phyloP scores from a whole-genome alignment of 73 alveolate genomes.

The Paramecium sonneborni region DNA sequence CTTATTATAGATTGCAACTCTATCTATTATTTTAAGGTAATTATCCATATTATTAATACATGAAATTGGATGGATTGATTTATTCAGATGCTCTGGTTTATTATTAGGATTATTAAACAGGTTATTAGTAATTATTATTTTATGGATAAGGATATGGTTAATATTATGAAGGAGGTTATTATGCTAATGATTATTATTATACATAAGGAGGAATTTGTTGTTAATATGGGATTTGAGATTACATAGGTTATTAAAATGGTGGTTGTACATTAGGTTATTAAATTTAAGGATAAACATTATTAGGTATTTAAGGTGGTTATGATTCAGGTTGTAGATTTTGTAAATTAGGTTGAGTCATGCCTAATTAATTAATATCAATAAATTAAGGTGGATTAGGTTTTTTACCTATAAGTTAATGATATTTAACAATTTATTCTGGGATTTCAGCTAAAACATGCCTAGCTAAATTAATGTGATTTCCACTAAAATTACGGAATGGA shows the following conservation, averaged over 20 bases:
- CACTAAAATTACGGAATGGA: conserved; percentile 79
- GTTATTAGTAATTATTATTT: background rate
- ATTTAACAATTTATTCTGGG: conserved; percentile 88
- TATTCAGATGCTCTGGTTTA: background rate
- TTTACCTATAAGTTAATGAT: conserved; percentile 54
- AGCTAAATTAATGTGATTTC: conserved; percentile 76
- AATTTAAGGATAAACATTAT: background rate
- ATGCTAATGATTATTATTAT: background rate
- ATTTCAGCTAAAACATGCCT: conserved; percentile 95
- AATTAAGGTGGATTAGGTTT: background rate
- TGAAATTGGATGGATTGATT: background rate
- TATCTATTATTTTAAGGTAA: background rate
- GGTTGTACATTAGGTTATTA: background rate
- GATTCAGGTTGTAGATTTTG: background rate
- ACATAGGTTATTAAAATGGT: background rate
- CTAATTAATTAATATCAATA: conserved; percentile 6
- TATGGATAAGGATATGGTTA: background rate
- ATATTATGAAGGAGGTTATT: background rate
- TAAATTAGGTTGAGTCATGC: background rate
- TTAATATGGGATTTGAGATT: background rate
- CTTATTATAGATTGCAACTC: background rate
- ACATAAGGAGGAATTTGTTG: background rate
- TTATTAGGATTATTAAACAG: background rate
- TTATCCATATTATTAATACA: background rate
- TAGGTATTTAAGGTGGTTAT: background rate